phyloP scores from a whole-genome alignment of 2,329 filamentous ascomycete species.

The Xylaria sp. region DNA sequence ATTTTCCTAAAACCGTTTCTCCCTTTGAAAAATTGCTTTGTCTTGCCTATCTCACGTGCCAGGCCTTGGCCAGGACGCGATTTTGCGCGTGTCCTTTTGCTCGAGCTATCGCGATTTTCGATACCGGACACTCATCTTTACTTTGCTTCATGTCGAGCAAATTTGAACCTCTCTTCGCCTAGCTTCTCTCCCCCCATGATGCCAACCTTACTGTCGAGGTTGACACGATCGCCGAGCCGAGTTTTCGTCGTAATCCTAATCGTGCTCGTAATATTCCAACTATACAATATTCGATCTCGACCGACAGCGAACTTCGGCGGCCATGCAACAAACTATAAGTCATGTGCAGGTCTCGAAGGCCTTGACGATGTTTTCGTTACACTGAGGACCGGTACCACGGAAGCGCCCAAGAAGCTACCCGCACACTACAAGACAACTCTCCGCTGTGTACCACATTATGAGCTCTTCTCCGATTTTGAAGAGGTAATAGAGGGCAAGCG shows the following conservation, averaged over 20 bases:
- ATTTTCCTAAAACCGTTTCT: conserved; percentile 10
- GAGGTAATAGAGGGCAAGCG: conserved; percentile 62
- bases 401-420: conserved; percentile 65
- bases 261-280: conserved; percentile 40
- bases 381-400: conserved; percentile 68
- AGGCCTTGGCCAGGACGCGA: conserved; percentile 23
- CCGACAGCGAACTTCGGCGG: conserved; percentile 25
- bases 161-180: conserved; percentile 18
- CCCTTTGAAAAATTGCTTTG: conserved; percentile 32
- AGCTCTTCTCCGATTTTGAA: conserved; percentile 69
- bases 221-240: conserved; percentile 39
- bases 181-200: conserved; percentile 22
- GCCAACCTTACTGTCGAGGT: conserved; percentile 29
- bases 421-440: conserved; percentile 65
- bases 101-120: background rate
- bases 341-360: conserved; percentile 49
- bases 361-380: conserved; percentile 66
- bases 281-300: conserved; percentile 39
- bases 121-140: conserved; percentile 2
- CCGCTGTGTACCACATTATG: conserved; percentile 64
- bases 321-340: conserved; percentile 13
- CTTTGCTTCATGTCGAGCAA: conserved; percentile 31
- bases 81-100: conserved; percentile 25
- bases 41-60: conserved; percentile 19
- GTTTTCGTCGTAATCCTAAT: conserved; percentile 37